phyloP scores from a whole-genome alignment of 805 yeast genomes.

The Cyberlindnera mrakii region DNA sequence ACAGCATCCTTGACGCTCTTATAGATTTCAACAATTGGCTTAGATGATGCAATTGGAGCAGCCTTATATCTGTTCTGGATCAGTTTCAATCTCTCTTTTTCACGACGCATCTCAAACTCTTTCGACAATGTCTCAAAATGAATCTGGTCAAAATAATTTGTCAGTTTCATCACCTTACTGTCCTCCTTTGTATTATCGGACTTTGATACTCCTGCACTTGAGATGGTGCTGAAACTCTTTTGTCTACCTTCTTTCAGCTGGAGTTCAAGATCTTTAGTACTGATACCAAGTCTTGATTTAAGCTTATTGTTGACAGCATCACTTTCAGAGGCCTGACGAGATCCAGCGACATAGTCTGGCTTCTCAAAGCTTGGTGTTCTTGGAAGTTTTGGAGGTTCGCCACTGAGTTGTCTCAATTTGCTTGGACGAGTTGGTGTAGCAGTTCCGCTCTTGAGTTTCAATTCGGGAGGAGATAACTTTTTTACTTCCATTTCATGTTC shows the following conservation, averaged over 20 bases:
- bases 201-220: constrained; percentile 3
- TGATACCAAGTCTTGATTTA: constrained; percentile 18
- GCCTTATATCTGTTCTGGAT: constrained; percentile 58
- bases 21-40: constrained; percentile 88
- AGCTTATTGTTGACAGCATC: background rate
- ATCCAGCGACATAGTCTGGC: background rate
- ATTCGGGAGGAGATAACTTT: background rate
- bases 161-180: constrained; percentile 55
- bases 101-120: constrained; percentile 86
- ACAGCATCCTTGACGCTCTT: constrained; percentile 87
- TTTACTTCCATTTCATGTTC: constrained; percentile 12
- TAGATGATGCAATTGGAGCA: constrained; percentile 62
- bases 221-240: constrained; percentile 10
- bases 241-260: constrained; percentile 25
- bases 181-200: constrained; percentile 19
- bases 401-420: constrained; percentile 8
- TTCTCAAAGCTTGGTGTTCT: constrained; percentile 2
- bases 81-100: constrained; percentile 62
- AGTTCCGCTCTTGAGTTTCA: constrained; percentile 3
- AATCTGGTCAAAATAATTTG: constrained; percentile 63
- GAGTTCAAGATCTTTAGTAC: constrained; percentile 21
- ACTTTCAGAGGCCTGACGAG: background rate
- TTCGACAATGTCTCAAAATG: constrained; percentile 75
- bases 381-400: constrained; percentile 7
- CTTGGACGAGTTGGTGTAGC: constrained; percentile 4